Conservation (phyloP, 805 yeast genomes). For the Cyberlindnera sargentensis region DNA sequence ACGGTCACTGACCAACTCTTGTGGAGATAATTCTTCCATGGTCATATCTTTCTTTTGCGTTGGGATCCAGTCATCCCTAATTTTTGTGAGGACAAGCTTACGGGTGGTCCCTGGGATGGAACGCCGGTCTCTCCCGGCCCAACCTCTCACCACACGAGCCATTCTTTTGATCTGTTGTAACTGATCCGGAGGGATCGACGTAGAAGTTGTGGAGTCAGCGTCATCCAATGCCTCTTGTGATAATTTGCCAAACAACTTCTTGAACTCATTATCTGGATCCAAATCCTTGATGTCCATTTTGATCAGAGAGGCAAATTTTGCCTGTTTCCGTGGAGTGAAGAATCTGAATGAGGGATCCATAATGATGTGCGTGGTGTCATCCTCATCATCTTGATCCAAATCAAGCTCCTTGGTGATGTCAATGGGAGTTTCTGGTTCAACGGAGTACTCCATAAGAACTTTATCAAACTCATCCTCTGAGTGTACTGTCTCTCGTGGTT, state of each 20-base stretch:
- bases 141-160: slow-evolving; percentile 55
- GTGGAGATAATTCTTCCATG: slow-evolving; percentile 46
- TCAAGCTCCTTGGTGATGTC: slow-evolving; percentile 5
- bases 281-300: slow-evolving; percentile 43
- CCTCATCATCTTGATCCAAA: slow-evolving; percentile 27
- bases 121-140: slow-evolving; percentile 78
- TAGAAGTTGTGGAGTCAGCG: slow-evolving; percentile 68
- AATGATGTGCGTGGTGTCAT: slow-evolving; percentile 35
- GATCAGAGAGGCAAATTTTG: slow-evolving; percentile 33
- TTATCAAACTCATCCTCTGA: slow-evolving; percentile 52
- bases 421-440: slow-evolving; percentile 3
- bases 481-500: slow-evolving; percentile 7
- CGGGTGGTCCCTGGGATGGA: slow-evolving; percentile 69
- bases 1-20: slow-evolving; percentile 33
- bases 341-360: slow-evolving; percentile 22
- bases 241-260: slow-evolving; percentile 61
- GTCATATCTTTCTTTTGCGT: slow-evolving; percentile 50
- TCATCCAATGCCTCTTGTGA: slow-evolving; percentile 64
- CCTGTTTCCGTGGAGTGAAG: slow-evolving; percentile 41
- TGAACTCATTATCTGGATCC: slow-evolving; percentile 74
- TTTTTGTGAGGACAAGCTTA: slow-evolving; percentile 59
- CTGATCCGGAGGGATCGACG: slow-evolving; percentile 62
- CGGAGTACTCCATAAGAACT: slow-evolving; percentile 36
- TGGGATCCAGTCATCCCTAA: slow-evolving; percentile 79
- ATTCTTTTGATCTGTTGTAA: slow-evolving; percentile 51